Conservation (phyloP, 306 rosid genomes). For the Lablab purpureus region DNA sequence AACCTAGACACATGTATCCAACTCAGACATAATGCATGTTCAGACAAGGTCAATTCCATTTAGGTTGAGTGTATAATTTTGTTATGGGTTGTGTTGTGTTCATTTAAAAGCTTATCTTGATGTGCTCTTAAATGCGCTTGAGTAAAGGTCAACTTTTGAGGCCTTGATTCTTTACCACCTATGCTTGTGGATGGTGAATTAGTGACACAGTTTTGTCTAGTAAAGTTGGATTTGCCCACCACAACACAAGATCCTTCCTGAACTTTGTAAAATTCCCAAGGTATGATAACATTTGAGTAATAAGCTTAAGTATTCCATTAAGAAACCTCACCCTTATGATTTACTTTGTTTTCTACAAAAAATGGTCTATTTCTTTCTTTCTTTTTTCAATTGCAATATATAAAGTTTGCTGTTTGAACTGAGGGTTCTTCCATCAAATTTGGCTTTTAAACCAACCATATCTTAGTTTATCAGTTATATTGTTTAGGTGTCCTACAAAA, state of each 20-base stretch:
- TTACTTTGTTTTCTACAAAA: not conserved
- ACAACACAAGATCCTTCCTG: slow-evolving; percentile 6
- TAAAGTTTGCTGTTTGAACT: not conserved
- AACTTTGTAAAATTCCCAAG: not conserved
- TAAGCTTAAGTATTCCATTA: not conserved
- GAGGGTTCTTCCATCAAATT: slow-evolving; percentile 14
- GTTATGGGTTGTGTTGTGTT: not conserved
- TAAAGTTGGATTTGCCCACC: not conserved
- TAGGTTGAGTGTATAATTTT: not conserved
- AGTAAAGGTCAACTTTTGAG: slow-evolving; percentile 8
- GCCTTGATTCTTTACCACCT: slow-evolving; percentile 2
- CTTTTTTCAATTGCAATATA: not conserved
- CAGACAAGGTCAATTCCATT: slow-evolving; percentile 9
- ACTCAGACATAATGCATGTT: not conserved
- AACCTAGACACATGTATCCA: slow-evolving; percentile 5
- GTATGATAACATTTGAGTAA: not conserved
- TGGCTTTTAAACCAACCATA: slow-evolving; percentile 14
- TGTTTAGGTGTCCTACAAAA: slow-evolving; percentile 19
- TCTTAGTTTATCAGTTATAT: slow-evolving; percentile 16
- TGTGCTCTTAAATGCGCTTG: not conserved
- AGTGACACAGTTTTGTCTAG: not conserved
- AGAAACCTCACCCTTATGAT: not conserved
- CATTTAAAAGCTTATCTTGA: slow-evolving; percentile 12
- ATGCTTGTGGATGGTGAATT: slow-evolving; percentile 18
- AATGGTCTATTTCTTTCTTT: not conserved